Evolutionary conservation across 768 basidiomycete genomes (phyloP).

Genomic region (Lentinula raphanica): DNA sequence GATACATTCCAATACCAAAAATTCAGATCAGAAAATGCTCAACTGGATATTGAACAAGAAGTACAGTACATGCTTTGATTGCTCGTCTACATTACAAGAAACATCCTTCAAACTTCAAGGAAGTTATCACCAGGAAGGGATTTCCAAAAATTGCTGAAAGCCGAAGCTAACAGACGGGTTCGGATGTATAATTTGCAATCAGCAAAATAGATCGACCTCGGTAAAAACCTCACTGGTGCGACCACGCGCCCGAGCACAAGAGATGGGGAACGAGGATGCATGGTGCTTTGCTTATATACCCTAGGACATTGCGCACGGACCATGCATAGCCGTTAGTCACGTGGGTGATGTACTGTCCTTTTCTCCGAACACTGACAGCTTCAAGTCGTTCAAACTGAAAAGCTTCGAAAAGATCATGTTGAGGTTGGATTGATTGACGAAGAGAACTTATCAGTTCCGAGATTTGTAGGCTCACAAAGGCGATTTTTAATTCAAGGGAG

Average conservation of each 20-base stretch:
- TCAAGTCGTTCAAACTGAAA: no score
- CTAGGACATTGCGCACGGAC: neutral
- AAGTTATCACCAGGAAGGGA: constrained; percentile 22
- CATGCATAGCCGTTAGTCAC: neutral
- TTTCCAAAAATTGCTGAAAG: constrained; percentile 89
- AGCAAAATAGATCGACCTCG: constrained; percentile 93
- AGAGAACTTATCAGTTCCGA: no score
- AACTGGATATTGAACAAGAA: neutral
- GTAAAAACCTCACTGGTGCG: constrained; percentile 90
- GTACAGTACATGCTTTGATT: neutral
- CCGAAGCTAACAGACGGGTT: constrained; percentile 87
- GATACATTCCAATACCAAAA: no score
- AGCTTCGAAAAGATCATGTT: neutral
- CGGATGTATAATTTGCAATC: constrained; percentile 98
- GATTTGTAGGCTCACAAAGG: no score
- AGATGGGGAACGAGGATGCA: neutral
- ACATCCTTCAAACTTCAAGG: constrained; percentile 16
- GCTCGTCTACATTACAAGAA: neutral
- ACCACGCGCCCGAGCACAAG: constrained; percentile 94
- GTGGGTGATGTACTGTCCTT: neutral
- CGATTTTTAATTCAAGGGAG: no score
- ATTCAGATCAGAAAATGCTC: no score
- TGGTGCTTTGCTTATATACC: neutral
- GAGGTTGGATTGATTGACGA: no score
- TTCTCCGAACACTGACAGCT: no score